phyloP scores from a whole-genome alignment of 2,329 filamentous ascomycete genomes.

The Neopestalotiopsis sp. region DNA sequence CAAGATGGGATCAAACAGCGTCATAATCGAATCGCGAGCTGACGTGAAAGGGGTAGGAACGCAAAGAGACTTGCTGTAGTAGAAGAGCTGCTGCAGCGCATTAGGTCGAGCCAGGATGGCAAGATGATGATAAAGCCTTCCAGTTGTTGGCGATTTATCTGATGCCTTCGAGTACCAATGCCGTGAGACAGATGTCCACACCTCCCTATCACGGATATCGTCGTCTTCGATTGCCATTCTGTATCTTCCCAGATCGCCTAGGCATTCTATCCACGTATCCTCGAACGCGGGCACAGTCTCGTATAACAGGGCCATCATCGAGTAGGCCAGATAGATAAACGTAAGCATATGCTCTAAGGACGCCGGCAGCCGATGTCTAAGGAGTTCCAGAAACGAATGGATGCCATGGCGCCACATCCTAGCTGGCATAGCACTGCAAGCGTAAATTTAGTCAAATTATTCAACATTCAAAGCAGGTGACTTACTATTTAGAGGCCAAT shows the following conservation, averaged over 20 bases:
- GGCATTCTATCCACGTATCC: constrained; percentile 92
- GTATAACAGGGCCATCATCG: constrained; percentile 85
- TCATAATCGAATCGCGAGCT: constrained; percentile 73
- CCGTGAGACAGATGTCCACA: constrained; percentile 80
- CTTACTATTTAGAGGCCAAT: constrained; percentile 74
- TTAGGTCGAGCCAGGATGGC: constrained; percentile 78
- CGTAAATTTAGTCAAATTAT: neutral
- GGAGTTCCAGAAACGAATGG: constrained; percentile 79
- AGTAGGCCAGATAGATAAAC: constrained; percentile 89
- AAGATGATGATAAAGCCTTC: constrained; percentile 86
- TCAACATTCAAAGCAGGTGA: accelerated
- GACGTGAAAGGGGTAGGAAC: constrained; percentile 70
- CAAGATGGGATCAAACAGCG: constrained; percentile 68
- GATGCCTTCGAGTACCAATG: constrained; percentile 88
- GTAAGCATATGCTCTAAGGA: constrained; percentile 88
- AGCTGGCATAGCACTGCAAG: constrained; percentile 84
- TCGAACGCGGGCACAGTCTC: constrained; percentile 85
- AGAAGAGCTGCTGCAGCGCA: constrained; percentile 73
- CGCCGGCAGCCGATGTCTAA: constrained; percentile 75
- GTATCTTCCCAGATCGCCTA: constrained; percentile 86
- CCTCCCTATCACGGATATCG: constrained; percentile 75
- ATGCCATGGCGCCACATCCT: constrained; percentile 96
- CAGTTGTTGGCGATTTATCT: constrained; percentile 75
- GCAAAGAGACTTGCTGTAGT: constrained; percentile 73
- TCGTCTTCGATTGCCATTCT: constrained; percentile 72